Evolutionary conservation across 805 yeast genomes (phyloP), one percentile per base, ranked within the genome.

Genomic region (Cyberlindnera lachancei): DNA sequence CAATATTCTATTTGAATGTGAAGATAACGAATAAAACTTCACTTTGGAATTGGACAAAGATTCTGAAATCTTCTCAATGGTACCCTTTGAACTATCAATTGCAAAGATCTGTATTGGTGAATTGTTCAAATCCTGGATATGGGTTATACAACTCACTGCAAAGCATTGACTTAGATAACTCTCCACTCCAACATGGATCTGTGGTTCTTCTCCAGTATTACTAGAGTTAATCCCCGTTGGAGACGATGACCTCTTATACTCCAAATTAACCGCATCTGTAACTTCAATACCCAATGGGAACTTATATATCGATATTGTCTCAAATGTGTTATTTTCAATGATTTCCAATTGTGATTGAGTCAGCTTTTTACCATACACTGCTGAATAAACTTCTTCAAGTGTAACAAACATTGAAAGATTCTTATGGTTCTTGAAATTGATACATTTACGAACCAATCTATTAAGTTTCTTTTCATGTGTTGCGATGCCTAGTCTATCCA

Each of bases 101-200:
- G 62, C 46, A 29, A 60, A 58, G 7, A 62, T 35, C 40, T 56
- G 36, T 10, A 62, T 28, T 18, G 63, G 56, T 7, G 56, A 42
- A 6, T 43, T 31, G 5, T 29, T 30, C 2, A 52, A 52, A 14
- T 55, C 58, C 30, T 59, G 60, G 7, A 54, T 44, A 30, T 59
- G 59, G 31, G 50, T 52, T 20, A 50, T 40, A 30, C 63, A 53
- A 6, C 65, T 52, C 1, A 59, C 55, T 4, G 58, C 37, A 40
- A 61, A 58, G 35, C 66, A 60, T 33, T 55, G 59, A 7, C 52
- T 45, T n/a, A 60, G 43, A 4, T 58, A 46, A 19, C 55, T 43
- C 27, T 54, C 51, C 39, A 59, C 56, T 0, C 61, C 65, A 31
- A 48, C 42, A 11, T 46, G 31, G 6, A 53, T 44, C 19, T 36